These are phyloP conservation scores for Alectoria sarmentosa DNA, from an alignment of 495 filamentous ascomycete species.

Conservation along the genomic window DNA sequence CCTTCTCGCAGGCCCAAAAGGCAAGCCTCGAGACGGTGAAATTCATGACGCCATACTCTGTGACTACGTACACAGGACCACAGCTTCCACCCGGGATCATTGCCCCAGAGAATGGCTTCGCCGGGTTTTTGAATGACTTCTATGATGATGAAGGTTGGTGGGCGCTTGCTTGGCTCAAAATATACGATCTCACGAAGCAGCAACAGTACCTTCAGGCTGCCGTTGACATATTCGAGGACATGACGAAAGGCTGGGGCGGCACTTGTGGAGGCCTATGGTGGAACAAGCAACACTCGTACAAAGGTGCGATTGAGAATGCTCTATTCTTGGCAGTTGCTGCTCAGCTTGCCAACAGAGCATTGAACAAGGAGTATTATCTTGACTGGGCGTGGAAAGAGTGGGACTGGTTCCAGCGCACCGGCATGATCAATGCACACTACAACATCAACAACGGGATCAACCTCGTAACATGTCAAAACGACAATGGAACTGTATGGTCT, in stretches of 20 bases:
- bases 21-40: conserved; percentile 27
- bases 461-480: conserved; percentile 53
- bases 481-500: conserved; percentile 55
- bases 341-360: conserved; percentile 61
- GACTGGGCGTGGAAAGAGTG: conserved; percentile 51
- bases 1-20: conserved; percentile 30
- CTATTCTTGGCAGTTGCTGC: conserved; percentile 64
- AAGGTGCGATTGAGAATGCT: conserved; percentile 71
- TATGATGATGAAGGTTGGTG: conserved; percentile 74
- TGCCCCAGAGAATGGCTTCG: conserved; percentile 31
- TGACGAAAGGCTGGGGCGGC: conserved; percentile 48
- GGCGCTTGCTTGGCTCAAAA: conserved; percentile 59
- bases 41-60: conserved; percentile 16
- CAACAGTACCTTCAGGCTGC: conserved; percentile 48
- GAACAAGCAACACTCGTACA: conserved; percentile 53
- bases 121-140: conserved; percentile 53
- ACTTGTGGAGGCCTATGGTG: conserved; percentile 62
- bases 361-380: conserved; percentile 46
- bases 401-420: conserved; percentile 60
- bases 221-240: conserved; percentile 52
- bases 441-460: conserved; percentile 67
- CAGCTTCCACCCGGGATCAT: conserved; percentile 10
- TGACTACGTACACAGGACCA: conserved; percentile 27
- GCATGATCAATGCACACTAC: conserved; percentile 58
- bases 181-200: conserved; percentile 54